Base-by-base conservation (phyloP, 2,329 filamentous ascomycete genomes). In the Onygenales sp. region DNA sequence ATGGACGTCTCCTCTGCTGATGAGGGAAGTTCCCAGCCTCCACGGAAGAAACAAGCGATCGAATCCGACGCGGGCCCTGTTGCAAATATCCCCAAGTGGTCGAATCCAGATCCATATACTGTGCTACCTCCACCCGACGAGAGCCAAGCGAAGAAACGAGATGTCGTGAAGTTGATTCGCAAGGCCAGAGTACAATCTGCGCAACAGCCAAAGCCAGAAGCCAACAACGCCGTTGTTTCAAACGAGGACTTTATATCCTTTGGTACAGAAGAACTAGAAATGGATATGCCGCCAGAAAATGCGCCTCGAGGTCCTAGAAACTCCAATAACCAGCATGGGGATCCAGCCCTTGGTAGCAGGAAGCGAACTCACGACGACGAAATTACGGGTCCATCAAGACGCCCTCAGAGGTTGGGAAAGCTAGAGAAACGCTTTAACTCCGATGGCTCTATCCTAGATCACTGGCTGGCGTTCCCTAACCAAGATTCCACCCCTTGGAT, bases 21-120 rank as follows among this genome's bases (percentile, higher is more conserved):
- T 46, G 65, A 71, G 11, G 54, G 63, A 8, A 52, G 46, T 34
- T 59, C 63, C 17, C 68, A 60, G 43, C 55, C 59, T 43, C 70
- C 73, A 14, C 71, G 70, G 49, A 71, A 71, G 51, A 70, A 64
- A 58, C 67, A 65, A 54, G 66, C 63, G 3, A n/a, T 67, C 5
- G 65, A 63, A 42, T 49, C 57, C 11, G 59, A 63, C 27, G 57
- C 57, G 33, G 51, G 54, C 5, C 54, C 54, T 10, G 49, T 56
- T 36, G 48, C 61, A 11, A 60, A 62, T 51, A 70, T 67, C 4
- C 89, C 90, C 2, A 90, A 87, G 67, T 97, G 92, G 92, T 95
- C 90, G 4, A 97, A 97, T 61, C 91, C 92, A 3, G 92, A 97
- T 66, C 90, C 91, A 0, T 96, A 97, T 69, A 95, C 88, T 5